These are phyloP conservation scores for Gynandropsis gynandra DNA, from an alignment of 345 rosid genomes.

Conservation along the genomic window DNA sequence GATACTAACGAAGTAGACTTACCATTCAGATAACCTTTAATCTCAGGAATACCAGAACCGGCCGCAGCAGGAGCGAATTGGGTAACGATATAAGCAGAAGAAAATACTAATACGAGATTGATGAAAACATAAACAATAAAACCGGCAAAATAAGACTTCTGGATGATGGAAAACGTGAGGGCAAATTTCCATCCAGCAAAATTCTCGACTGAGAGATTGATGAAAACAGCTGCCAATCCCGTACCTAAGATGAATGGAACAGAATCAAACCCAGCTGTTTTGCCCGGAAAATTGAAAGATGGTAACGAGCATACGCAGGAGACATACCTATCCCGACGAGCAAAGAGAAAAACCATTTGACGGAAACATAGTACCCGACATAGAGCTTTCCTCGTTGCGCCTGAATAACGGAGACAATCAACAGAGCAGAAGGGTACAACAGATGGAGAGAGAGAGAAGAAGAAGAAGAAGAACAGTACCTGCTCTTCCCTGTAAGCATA, in stretches of 20 bases:
- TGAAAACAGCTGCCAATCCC: slow-evolving; percentile 88
- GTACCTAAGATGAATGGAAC: slow-evolving; percentile 51
- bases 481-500: slow-evolving; percentile 85
- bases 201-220: slow-evolving; percentile 89
- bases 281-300: neutral
- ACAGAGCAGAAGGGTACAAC: too few relatives aligned
- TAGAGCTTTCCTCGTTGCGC: slow-evolving; percentile 84
- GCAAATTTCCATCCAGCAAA: slow-evolving; percentile 95
- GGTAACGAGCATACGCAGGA: too few relatives aligned
- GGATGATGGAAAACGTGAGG: slow-evolving; percentile 70
- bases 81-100: slow-evolving; percentile 82
- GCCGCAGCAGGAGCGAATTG: slow-evolving; percentile 98
- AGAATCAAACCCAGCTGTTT: neutral
- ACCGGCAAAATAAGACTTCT: slow-evolving; percentile 80
- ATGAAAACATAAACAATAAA: slow-evolving; percentile 65
- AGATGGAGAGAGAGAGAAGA: slow-evolving; percentile 3
- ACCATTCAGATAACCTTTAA: slow-evolving; percentile 97
- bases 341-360: slow-evolving; percentile 93
- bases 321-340: slow-evolving; percentile 31
- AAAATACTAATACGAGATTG: slow-evolving; percentile 75
- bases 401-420: slow-evolving; percentile 24
- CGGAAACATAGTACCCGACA: slow-evolving; percentile 61
- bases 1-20: neutral
- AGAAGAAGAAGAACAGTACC: slow-evolving; percentile 33
- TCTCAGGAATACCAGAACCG: slow-evolving; percentile 98